Base-by-base conservation (phyloP, 1,284 basidiomycete genomes). In the Anthracocystis panici-leucophaei region DNA sequence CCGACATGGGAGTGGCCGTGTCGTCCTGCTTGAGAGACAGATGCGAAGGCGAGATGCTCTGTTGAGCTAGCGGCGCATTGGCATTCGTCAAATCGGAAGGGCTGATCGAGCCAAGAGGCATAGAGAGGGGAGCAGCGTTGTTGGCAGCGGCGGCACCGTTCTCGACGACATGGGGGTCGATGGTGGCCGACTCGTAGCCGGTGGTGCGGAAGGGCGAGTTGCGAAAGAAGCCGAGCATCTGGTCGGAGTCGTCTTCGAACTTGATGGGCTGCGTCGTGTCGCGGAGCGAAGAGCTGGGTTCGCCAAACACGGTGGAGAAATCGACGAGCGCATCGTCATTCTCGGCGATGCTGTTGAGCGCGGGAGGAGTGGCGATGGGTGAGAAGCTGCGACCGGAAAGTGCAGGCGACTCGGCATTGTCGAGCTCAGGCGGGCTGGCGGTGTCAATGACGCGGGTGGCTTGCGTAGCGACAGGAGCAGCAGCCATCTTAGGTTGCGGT, bases 141-240 rank as follows among this genome's bases (percentile, higher is more conserved):
- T 14, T 12, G 40, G 6, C 31, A n/a, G 49, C 23, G 20, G 23
- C 21, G n/a, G 51, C 42, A 27, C 41, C 60, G 12, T 59, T 57
- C 56, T 73, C 71, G 31, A 75, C 69, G 5, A 74, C 51, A 42
- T 78, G 73, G 18, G 77, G 77, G 46, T 75, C 69, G 42, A 78
- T 76, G 54, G 70, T 66, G 31, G 64, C 66, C 52, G 73, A 62
- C 11, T 76, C 68, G 9, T 57, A 53, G 11, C 60, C 57, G 29
- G 57, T 57, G 38, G 60, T 61, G 42, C 73, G 67, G 64, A 75
- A 75, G 29, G 73, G 66, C 52, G 73, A 70, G 27, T 56, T 52
- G 54, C 68, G 59, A 54, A 75, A 71, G 59, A 65, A 74, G 58
- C 62, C 44, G 25, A 74, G 65, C 57, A 67, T 55, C 23, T 61